Conservation (phyloP, 305 asterid species). For the Fraxinus baroniana region DNA sequence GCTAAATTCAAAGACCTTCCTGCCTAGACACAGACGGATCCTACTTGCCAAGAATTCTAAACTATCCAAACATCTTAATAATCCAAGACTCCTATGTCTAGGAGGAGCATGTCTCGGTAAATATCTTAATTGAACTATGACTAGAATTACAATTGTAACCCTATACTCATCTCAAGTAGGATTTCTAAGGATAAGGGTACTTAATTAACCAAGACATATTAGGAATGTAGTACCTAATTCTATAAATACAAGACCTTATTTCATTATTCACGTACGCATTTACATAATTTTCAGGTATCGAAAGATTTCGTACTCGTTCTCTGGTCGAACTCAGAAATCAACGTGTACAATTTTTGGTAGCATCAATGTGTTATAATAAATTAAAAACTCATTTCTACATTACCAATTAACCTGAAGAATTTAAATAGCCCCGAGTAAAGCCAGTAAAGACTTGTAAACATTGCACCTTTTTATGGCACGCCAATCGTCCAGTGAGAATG, state of each 20-base stretch:
- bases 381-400: constrained; percentile 9
- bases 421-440: background rate
- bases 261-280: background rate
- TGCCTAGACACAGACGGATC: background rate
- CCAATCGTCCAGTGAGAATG: constrained; percentile 80
- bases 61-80: background rate
- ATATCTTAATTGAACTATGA: background rate
- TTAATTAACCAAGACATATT: background rate
- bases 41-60: background rate
- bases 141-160: background rate
- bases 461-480: constrained; percentile 68
- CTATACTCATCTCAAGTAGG: background rate
- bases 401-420: background rate
- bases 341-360: background rate
- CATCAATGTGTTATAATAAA: too few species aligned
- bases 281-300: background rate
- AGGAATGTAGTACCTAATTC: background rate
- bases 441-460: background rate
- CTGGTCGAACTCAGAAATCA: background rate
- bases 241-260: background rate
- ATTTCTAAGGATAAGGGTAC: background rate
- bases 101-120: background rate
- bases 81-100: background rate
- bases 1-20: background rate
- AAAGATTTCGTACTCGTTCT: background rate